These are phyloP conservation scores for Rutstroemia sp. DNA, from an alignment of 2,329 filamentous ascomycete genomes.

Conservation along the genomic window DNA sequence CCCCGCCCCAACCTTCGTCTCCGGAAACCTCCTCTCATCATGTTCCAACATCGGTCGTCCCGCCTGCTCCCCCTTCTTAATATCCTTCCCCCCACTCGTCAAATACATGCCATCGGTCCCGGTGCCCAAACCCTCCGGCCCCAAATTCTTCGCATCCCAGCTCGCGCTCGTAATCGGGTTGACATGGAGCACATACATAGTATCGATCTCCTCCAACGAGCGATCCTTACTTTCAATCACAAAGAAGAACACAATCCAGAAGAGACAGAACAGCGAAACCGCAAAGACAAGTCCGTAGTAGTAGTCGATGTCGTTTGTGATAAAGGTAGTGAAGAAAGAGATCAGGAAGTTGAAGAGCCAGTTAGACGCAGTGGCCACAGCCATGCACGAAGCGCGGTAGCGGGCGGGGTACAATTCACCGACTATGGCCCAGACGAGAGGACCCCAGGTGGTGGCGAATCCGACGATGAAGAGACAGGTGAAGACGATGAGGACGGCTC, in stretches of 20 bases:
- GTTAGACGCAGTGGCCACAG: slow-evolving; percentile 53
- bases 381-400: slow-evolving; percentile 53
- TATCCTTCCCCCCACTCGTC: slow-evolving; percentile 13
- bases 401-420: slow-evolving; percentile 59
- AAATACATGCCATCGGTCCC: slow-evolving; percentile 12
- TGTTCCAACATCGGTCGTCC: slow-evolving; percentile 16
- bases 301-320: slow-evolving; percentile 56
- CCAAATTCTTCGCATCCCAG: slow-evolving; percentile 20
- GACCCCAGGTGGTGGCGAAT: slow-evolving; percentile 64
- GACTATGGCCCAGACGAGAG: slow-evolving; percentile 60
- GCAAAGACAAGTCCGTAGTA: slow-evolving; percentile 68
- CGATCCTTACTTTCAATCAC: slow-evolving; percentile 67
- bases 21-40: slow-evolving; percentile 15
- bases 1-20: background rate
- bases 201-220: slow-evolving; percentile 72
- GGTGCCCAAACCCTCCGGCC: slow-evolving; percentile 13
- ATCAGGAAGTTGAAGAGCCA: slow-evolving; percentile 66
- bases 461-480: slow-evolving; percentile 58
- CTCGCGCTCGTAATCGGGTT: slow-evolving; percentile 34
- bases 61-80: slow-evolving; percentile 14
- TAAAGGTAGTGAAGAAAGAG: slow-evolving; percentile 74
- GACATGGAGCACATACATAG: slow-evolving; percentile 57
- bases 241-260: slow-evolving; percentile 69
- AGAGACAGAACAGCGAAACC: slow-evolving; percentile 56
- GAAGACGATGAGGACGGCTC: slow-evolving; percentile 57